phyloP scores from a whole-genome alignment of 73 alveolate species.

The Diophrys sp. region DNA sequence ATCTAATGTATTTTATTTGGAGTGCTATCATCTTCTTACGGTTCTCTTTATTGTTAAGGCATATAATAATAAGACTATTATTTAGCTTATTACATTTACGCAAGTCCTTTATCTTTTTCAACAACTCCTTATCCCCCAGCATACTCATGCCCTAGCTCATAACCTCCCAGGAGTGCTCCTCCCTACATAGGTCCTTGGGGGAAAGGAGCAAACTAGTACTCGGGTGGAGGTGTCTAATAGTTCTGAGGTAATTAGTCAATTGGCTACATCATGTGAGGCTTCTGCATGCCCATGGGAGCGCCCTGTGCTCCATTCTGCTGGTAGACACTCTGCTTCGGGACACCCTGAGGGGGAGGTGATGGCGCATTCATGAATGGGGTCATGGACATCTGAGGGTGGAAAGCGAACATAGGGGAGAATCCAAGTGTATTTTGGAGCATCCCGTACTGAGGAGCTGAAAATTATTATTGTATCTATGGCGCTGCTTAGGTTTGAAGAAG shows the following conservation, averaged over 20 bases:
- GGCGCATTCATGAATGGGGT: neutral
- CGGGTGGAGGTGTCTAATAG: neutral
- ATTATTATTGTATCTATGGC: neutral
- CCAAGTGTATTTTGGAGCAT: neutral
- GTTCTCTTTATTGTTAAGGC: no score
- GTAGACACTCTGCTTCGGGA: neutral
- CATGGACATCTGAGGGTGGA: neutral
- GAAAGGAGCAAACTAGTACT: slow-evolving; percentile 6
- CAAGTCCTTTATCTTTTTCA: no score
- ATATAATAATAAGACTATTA: no score
- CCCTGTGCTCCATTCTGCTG: neutral
- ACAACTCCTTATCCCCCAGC: no score
- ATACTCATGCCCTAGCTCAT: no score
- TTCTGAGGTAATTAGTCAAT: neutral
- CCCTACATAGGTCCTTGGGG: slow-evolving; percentile 1
- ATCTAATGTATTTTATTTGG: no score
- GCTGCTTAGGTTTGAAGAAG: no score
- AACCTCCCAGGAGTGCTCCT: no score
- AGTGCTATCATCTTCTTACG: no score
- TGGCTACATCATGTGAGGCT: neutral
- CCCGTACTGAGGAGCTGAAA: neutral
- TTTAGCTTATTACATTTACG: no score
- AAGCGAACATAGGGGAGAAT: neutral
- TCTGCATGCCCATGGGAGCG: neutral
- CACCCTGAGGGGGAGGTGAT: neutral